Percentiles rank a stretch among this genome's conserved stretches.
phyloP scores from a whole-genome alignment of 2,329 filamentous ascomycete species.

The Cordyceps farinosa region DNA sequence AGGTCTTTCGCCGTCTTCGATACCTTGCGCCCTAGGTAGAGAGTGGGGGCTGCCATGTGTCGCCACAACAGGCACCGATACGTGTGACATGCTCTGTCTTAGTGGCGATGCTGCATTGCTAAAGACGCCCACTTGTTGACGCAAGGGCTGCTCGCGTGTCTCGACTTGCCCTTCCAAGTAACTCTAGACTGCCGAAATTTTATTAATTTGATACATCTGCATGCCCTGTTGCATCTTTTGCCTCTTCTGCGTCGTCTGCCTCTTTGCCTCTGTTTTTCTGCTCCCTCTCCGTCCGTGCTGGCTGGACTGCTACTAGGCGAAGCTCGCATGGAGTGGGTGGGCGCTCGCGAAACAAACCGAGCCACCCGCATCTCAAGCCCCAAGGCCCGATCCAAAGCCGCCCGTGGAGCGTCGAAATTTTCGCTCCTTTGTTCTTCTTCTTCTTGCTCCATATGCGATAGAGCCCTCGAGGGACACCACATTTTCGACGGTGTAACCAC shows the following conservation, averaged over 20 bases:
- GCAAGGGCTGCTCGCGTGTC: slow-evolving; percentile 24
- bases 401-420: neutral
- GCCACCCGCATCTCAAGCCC: neutral
- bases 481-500: neutral
- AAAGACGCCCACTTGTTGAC: slow-evolving; percentile 19
- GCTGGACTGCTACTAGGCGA: neutral
- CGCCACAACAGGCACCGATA: slow-evolving; percentile 5
- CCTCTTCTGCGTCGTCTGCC: neutral
- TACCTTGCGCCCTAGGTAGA: neutral
- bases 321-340: slow-evolving; percentile 1
- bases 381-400: neutral
- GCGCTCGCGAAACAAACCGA: neutral
- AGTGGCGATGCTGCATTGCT: slow-evolving; percentile 18
- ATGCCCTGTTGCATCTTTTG: neutral
- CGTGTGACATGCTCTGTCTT: slow-evolving; percentile 15
- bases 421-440: neutral
- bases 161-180: slow-evolving; percentile 14
- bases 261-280: neutral
- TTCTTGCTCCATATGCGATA: neutral
- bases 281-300: neutral
- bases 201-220: neutral
- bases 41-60: neutral
- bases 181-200: neutral
- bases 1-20: no score
- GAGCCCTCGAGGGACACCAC: neutral